phyloP scores from a whole-genome alignment of 2,329 filamentous ascomycete genomes.

The Diaporthe sp. region DNA sequence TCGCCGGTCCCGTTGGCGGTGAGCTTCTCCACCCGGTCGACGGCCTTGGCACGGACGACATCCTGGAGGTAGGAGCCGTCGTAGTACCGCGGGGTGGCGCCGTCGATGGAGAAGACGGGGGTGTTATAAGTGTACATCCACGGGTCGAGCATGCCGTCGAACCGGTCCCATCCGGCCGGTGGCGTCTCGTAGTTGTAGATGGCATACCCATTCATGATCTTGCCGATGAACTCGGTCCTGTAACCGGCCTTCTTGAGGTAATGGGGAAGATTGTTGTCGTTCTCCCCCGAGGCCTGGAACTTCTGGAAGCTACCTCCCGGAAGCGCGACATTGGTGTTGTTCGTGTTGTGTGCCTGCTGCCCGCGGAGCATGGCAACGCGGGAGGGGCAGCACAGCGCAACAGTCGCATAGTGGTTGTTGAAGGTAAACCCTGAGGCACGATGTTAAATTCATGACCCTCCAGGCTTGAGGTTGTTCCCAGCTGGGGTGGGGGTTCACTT shows the following conservation, averaged over 20 bases:
- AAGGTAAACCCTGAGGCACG: slow-evolving; percentile 35
- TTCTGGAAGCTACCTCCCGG: slow-evolving; percentile 77
- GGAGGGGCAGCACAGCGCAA: slow-evolving; percentile 74
- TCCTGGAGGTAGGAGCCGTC: slow-evolving; percentile 58
- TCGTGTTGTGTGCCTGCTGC: slow-evolving; percentile 74
- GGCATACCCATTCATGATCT: slow-evolving; percentile 77
- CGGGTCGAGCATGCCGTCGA: slow-evolving; percentile 65
- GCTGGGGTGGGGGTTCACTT: background rate
- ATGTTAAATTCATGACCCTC: background rate
- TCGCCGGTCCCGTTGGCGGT: slow-evolving; percentile 37
- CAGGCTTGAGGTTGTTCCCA: background rate
- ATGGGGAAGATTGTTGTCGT: slow-evolving; percentile 76
- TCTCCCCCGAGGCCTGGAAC: slow-evolving; percentile 74
- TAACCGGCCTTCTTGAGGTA: slow-evolving; percentile 80
- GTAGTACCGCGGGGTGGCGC: slow-evolving; percentile 41
- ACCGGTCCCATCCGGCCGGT: slow-evolving; percentile 40
- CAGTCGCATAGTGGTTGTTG: slow-evolving; percentile 72
- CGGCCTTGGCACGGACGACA: slow-evolving; percentile 56
- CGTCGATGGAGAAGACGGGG: slow-evolving; percentile 48
- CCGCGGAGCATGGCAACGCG: slow-evolving; percentile 73
- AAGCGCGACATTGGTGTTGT: slow-evolving; percentile 71
- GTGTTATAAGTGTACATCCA: slow-evolving; percentile 76
- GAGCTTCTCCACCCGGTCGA: slow-evolving; percentile 38
- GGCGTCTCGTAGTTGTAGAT: slow-evolving; percentile 70
- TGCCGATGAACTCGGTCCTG: slow-evolving; percentile 81